These are phyloP conservation scores for Litchi chinensis DNA, from an alignment of 345 rosid species.

Conservation along the genomic window DNA sequence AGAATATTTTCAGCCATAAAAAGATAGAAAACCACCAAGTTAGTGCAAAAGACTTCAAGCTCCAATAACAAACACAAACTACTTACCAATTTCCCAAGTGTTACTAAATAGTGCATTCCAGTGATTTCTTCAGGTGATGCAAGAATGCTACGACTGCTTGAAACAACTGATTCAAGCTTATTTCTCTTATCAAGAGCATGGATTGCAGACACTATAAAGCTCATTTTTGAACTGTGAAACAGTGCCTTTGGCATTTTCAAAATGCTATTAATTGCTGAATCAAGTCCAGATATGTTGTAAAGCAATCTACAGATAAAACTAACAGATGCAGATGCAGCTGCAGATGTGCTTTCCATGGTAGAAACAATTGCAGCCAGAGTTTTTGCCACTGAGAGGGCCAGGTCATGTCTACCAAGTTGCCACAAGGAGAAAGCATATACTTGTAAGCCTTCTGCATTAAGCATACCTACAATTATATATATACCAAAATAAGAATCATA, in stretches of 20 bases:
- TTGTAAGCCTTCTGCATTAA: conserved; percentile 72
- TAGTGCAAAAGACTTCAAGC: background rate
- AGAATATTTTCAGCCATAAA: conserved; percentile 11
- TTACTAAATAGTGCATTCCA: conserved; percentile 75
- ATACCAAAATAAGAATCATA: conserved; percentile 10
- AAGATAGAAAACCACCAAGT: conserved; percentile 2
- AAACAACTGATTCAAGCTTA: conserved; percentile 64
- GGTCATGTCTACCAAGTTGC: conserved; percentile 72
- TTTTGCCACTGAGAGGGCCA: conserved; percentile 61
- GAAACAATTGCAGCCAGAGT: conserved; percentile 60
- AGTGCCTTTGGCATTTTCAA: conserved; percentile 74
- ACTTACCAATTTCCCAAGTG: conserved; percentile 78
- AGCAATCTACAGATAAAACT: conserved; percentile 83
- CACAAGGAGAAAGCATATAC: conserved; percentile 84
- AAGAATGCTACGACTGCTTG: conserved; percentile 50
- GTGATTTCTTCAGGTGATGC: conserved; percentile 57
- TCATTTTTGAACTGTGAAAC: conserved; percentile 65
- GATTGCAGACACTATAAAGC: conserved; percentile 71
- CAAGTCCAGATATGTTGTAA: conserved; percentile 71
- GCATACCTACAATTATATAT: conserved; percentile 53
- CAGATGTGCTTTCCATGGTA: conserved; percentile 56
- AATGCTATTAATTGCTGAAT: conserved; percentile 68
- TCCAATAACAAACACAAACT: conserved; percentile 18
- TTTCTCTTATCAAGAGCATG: conserved; percentile 72
- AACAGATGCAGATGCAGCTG: conserved; percentile 63